Evolutionary conservation across 768 basidiomycete species (phyloP), one percentile per base, ranked within the genome.

Genomic region (Mrakia hoshinonis): DNA sequence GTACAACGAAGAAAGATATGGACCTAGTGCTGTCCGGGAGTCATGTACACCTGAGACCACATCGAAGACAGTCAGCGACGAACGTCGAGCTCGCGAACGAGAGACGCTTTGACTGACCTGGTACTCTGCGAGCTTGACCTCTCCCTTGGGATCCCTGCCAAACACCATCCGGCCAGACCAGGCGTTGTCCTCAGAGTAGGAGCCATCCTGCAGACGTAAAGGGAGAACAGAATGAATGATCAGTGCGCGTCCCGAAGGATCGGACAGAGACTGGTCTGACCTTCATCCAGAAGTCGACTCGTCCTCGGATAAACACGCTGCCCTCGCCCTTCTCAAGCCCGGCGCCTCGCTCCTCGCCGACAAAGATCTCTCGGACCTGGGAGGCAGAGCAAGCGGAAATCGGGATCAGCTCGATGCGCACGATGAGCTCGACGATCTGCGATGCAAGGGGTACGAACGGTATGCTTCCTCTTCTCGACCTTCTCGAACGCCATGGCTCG

Each of bases 401-500:
- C 7, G 20, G 51, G 43, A 15, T 43, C 43, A 43, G 43, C 43
- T 43, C 43, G 43, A 43, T 6, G 43, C 43, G 43, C 43, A 6
- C 43, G 43, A 15, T 43, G 51, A 52, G 20, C 51, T 52, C 51
- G 22, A 22, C 26, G 20, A 6, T 52, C 22, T 52, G 6, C 7
- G 22, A 5, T 22, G 51, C 7, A 9, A 22, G 6, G 51, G 22
- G 26, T 52, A n/a, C 51, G 7, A 15, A 64, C 46, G 24, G 62
- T 64, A 46, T 64, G 62, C 62, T 64, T 64, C 29, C 62, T 43
- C 62, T 64, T 64, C 62, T 64, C 62, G 24, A 64, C 62, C 12
- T 64, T 43, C 46, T 64, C 62, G 62, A 64, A 64, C 15, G 62
- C 62, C 62, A 64, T 48, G 5, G 15, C 39, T 26, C 62, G 39